Evolutionary conservation across 2,329 filamentous ascomycete genomes (phyloP).

Genomic region (Orbilia brochopaga): DNA sequence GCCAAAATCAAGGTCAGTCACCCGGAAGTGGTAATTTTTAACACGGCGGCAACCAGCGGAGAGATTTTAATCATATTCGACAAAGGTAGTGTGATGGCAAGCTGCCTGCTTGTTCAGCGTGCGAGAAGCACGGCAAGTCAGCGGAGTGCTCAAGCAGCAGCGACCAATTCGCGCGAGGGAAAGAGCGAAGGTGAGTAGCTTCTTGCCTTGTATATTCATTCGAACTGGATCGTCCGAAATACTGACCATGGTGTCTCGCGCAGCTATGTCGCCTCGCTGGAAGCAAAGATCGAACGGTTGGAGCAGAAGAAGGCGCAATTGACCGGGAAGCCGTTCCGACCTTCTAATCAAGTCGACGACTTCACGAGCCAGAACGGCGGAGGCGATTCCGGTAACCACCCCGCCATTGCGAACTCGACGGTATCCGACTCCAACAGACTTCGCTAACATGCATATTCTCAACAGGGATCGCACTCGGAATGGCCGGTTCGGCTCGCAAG

Average conservation of each 20-base stretch:
- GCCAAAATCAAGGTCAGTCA: conserved; percentile 84
- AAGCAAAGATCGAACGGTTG: conserved; percentile 49
- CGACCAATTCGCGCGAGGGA: conserved; percentile 92
- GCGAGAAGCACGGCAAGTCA: conserved; percentile 85
- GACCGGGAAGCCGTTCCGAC: conserved; percentile 48
- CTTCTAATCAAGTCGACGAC: conserved; percentile 44
- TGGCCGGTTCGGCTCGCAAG: conserved; percentile 40
- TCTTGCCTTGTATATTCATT: background rate
- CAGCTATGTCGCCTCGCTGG: conserved; percentile 88
- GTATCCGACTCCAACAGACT: conserved; percentile 12
- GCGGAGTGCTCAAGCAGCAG: conserved; percentile 91
- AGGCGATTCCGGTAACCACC: conserved; percentile 17
- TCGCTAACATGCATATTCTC: conserved; percentile 6
- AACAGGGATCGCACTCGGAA: conserved; percentile 3
- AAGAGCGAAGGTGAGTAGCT: conserved; percentile 81
- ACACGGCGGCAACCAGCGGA: background rate
- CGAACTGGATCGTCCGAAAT: background rate
- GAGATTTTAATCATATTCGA: conserved; percentile 21
- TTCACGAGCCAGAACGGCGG: conserved; percentile 33
- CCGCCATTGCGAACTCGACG: background rate
- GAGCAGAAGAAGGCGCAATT: conserved; percentile 49
- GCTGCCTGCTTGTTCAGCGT: conserved; percentile 90
- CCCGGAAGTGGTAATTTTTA: background rate
- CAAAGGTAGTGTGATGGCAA: conserved; percentile 81
- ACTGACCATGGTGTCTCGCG: conserved; percentile 48